Evolutionary conservation across 208 protist genomes (phyloP), one percentile per base, ranked within the genome.

Genomic region (Wallacemonas rigidus): DNA sequence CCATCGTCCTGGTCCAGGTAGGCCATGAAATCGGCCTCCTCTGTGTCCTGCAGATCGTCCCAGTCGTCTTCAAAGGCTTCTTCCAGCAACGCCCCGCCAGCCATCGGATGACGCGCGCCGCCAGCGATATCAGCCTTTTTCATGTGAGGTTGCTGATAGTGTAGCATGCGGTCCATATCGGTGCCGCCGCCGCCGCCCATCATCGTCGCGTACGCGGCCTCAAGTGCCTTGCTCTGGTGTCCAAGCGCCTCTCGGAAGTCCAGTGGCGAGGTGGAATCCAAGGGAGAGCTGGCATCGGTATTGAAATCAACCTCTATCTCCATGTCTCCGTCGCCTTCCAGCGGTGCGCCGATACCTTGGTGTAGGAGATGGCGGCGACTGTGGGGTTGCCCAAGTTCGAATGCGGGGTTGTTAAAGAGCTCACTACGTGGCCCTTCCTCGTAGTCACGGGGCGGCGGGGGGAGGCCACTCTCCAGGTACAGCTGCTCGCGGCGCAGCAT

Each of bases 1-100:
- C 69, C 69, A 76, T 95, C 89, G 36, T 86, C 71, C 72, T 91
- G 82, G 63, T 95, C 83, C 55, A 95, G 86, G 58, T 91, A 95
- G 14, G 74, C 82, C 90, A 95, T 93, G n/a, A 95, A 76, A 45
- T 89, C 85, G 8, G 65, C 84, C 64, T 91, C 85, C 64, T 81
- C 81, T 48, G 75, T 63, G 41, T 75, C 75, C 11, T 87, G 75
- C 39, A 81, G 78, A 17, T 85, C 75, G 43, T 69, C 75, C 81
- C 82, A 87, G 45, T 71, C 73, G 43, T 90, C 74, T 71, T 88
- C 77, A 64, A 81, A 84, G 8, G 50, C 61, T 7, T 67, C 70
- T 15, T 76, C 74, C 15, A 26, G 72, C 15, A 35, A 36, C 2
- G 51, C 2, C 14, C 12, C 36, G 26, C 11, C 40, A 3, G 7